A percentile compares a stretch with the other conserved stretches of the same genome.
Conservation (phyloP, 169 alveolate species). For the Babesia sp. region DNA sequence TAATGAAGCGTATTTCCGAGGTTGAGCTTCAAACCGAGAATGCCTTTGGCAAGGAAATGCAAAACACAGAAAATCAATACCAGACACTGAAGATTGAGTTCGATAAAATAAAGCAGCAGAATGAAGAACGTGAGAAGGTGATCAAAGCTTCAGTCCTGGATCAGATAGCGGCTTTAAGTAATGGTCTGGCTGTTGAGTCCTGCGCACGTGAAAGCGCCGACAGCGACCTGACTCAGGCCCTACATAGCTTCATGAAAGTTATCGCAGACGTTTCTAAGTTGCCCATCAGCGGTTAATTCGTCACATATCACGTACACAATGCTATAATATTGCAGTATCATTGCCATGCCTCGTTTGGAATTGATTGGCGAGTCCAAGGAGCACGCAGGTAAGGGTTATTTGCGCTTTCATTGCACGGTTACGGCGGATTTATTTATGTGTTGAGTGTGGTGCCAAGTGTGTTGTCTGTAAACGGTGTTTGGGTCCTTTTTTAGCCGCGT, state of each 20-base stretch:
- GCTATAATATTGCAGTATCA: not conserved
- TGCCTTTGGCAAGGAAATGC: constrained; percentile 51
- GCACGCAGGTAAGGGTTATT: constrained; percentile 21
- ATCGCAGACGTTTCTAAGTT: constrained; percentile 53
- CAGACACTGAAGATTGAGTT: constrained; percentile 45
- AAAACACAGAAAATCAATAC: constrained; percentile 41
- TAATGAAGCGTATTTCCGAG: constrained; percentile 54
- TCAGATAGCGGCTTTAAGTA: constrained; percentile 78
- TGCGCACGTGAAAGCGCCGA: constrained; percentile 88
- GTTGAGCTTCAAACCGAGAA: constrained; percentile 48
- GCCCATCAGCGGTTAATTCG: constrained; percentile 27
- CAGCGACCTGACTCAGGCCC: constrained; percentile 89
- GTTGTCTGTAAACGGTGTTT: too few relatives aligned
- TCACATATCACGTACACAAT: not conserved
- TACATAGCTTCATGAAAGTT: constrained; percentile 84
- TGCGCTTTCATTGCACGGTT: too few relatives aligned
- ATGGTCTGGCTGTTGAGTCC: constrained; percentile 79
- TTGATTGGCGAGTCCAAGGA: constrained; percentile 33
- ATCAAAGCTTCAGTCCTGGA: constrained; percentile 77
- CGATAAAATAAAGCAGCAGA: constrained; percentile 41
- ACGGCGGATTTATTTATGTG: too few relatives aligned
- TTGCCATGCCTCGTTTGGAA: constrained; percentile 33
- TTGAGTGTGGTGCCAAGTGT: too few relatives aligned
- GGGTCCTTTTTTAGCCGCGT: too few relatives aligned
- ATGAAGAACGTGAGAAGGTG: constrained; percentile 54